Evolutionary conservation across 768 basidiomycete species (phyloP), one percentile per base, ranked within the genome.

Genomic region (Coprinellus micaceus): DNA sequence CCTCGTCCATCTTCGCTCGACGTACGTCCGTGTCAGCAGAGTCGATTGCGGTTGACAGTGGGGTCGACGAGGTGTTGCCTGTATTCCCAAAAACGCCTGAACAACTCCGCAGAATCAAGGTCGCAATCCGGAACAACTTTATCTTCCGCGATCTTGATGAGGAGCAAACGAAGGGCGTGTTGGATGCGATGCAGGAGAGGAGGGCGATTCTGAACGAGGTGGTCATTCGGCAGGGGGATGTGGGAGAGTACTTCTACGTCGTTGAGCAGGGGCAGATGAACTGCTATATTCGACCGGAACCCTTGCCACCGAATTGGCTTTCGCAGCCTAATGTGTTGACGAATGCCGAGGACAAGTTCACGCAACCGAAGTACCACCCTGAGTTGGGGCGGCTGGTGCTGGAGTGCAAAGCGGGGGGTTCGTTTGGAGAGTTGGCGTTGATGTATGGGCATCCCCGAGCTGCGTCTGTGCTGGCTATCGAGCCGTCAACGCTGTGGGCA

Each of bases 391-490:
- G 82, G 58, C 85, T 89, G 67, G 97, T 98, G 1, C 83, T 86
- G 52, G 89, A 91, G 57, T 94, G 90, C 78, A 80, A 77, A 44
- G 85, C 91, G 1, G 94, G 94, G 3, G 84, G 80, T 57, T 94
- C 89, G 43, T 98, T 98, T 58, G 97, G 97, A 43, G 96, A 99
- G 73, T 80, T 99, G 54, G 97, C 97, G 28, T 75, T 99, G 62
- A 98, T 99, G 96, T 96, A 99, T 73, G 94, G 93, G 30, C 94
- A 96, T 62, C 91, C 92, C 39, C 91, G 97, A 29, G 93, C 94
- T 19, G 97, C 97, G 15, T 94, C 93, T 7, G 95, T 98, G 43
- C 74, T 97, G 36, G 86, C 96, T 10, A 83, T 89, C 44, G 86
- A 91, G 55, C 75, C 83, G 1, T 91, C 86, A 24, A 93, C 88